Evolutionary conservation across 805 yeast genomes (phyloP).

Genomic region (Teunomyces funiuensis): DNA sequence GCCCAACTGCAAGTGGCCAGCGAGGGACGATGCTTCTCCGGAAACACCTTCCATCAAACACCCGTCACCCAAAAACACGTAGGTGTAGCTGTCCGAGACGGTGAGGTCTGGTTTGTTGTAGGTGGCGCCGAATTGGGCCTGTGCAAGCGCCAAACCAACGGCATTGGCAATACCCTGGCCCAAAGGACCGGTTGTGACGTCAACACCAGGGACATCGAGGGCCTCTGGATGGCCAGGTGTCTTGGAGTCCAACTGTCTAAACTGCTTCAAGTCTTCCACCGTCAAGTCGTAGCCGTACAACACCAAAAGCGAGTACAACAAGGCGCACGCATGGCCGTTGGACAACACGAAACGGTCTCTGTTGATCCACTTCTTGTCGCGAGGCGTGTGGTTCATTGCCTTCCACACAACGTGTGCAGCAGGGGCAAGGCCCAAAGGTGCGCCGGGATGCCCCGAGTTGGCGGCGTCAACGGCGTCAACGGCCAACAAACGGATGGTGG

Average conservation of each 20-base stretch:
- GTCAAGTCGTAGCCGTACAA: conserved; percentile 79
- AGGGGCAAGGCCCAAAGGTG: conserved; percentile 97
- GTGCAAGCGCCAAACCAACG: conserved; percentile 95
- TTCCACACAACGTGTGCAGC: conserved; percentile 86
- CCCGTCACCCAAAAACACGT: conserved; percentile 90
- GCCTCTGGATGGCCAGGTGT: conserved; percentile 98
- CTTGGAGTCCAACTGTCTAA: conserved; percentile 87
- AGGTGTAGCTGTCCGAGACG: conserved; percentile 74
- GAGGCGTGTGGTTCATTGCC: conserved; percentile 83
- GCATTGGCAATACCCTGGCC: conserved; percentile 98
- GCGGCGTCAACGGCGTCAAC: conserved; percentile 86
- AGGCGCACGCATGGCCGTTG: conserved; percentile 95
- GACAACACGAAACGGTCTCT: conserved; percentile 94
- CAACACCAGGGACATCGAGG: conserved; percentile 82
- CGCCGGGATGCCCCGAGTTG: conserved; percentile 99
- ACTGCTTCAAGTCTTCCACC: conserved; percentile 82
- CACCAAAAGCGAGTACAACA: conserved; percentile 81
- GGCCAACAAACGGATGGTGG: conserved; percentile 86
- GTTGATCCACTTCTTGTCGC: conserved; percentile 89
- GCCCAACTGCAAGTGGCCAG: conserved; percentile 93
- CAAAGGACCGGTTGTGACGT: conserved; percentile 97
- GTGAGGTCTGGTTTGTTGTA: conserved; percentile 85
- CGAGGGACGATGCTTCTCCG: conserved; percentile 89
- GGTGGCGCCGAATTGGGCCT: conserved; percentile 85
- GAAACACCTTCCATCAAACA: conserved; percentile 98